Evolutionary conservation across 176 grass and related monocot species (phyloP).

Genomic region (sorghum (Sorghum bicolor)): DNA sequence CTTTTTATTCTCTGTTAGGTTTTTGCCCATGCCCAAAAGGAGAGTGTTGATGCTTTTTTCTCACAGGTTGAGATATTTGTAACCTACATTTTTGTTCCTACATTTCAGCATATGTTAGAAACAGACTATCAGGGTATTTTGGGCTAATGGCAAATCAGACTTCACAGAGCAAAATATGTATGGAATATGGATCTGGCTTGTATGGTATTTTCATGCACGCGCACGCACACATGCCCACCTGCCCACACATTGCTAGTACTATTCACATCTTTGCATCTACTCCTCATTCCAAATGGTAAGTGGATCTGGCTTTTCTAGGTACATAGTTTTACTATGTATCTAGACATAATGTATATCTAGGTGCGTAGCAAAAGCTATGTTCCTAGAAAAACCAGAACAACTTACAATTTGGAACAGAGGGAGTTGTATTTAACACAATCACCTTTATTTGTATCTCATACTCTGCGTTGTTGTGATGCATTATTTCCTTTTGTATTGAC

Average conservation of each 20-base stretch:
- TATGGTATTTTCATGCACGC: constrained; percentile 2
- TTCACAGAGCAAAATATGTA: constrained; percentile 17
- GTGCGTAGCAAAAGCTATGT: no score
- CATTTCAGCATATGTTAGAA: constrained; percentile 15
- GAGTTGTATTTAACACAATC: constrained; percentile 10
- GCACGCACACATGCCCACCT: background rate
- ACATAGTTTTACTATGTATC: no score
- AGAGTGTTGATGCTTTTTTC: constrained; percentile 94
- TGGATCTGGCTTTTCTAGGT: no score
- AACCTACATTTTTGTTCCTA: constrained; percentile 23
- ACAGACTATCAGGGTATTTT: constrained; percentile 22
- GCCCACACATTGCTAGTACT: background rate
- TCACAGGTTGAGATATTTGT: constrained; percentile 71
- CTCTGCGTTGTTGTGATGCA: constrained; percentile 9
- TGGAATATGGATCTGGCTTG: no score
- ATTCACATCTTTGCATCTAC: background rate
- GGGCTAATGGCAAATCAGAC: constrained; percentile 4
- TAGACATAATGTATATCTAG: no score
- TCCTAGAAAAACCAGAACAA: no score
- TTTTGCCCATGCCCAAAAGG: constrained; percentile 95
- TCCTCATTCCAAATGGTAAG: no score
- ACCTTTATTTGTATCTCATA: constrained; percentile 9
- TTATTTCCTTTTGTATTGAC: constrained; percentile 23
- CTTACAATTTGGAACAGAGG: no score
- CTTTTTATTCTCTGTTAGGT: constrained; percentile 52